Evolutionary conservation across 768 basidiomycete species (phyloP), one percentile per base, ranked within the genome.

Genomic region (Psilocybe cyanescens): DNA sequence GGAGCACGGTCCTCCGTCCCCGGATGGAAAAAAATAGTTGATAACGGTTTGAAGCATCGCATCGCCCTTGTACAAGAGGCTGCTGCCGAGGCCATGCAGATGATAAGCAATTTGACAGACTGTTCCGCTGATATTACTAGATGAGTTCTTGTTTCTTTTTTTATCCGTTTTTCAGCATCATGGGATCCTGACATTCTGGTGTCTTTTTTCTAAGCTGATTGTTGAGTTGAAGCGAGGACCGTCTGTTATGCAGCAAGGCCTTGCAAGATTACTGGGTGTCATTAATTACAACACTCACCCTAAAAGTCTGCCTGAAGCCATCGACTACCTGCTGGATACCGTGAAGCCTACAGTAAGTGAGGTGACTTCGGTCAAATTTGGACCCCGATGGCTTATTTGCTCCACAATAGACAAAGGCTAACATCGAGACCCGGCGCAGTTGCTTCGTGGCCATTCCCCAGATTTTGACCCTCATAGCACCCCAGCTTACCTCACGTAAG

Each of bases 11-110:
- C 83, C 11, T 75, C 78, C 41, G 79, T 83, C 14, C 83, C 86
- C 3, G 74, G 81, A 60, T 96, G 94, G 94, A 78, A 79, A 57
- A 77, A 81, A 45, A 76, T 97, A 45, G 74, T 95, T 41, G 88
- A 95, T 67, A 76, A 82, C 57, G 86, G 88, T 16, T 77, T 96
- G 60, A 91, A 88, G 73, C 88, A 92, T 70, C 80, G 87, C 61
- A 83, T 76, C 48, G 67, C 71, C 1, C 68, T 74, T 14, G 91
- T 91, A 3, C 96, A 96, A 74, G 87, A 91, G 66, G 86, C 89
- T 7, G 92, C 90, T 35, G 90, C 94, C 11, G 73, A 71, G 28
- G 89, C 91, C 5, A 82, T 94, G 78, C 82, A 83, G 3, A 73
- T 81, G n/a, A 75, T 92, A 59, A 95, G 93, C 72, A 78, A 78